Conservation (phyloP, 768 basidiomycete species). For the Mycena olivaceomarginata region DNA sequence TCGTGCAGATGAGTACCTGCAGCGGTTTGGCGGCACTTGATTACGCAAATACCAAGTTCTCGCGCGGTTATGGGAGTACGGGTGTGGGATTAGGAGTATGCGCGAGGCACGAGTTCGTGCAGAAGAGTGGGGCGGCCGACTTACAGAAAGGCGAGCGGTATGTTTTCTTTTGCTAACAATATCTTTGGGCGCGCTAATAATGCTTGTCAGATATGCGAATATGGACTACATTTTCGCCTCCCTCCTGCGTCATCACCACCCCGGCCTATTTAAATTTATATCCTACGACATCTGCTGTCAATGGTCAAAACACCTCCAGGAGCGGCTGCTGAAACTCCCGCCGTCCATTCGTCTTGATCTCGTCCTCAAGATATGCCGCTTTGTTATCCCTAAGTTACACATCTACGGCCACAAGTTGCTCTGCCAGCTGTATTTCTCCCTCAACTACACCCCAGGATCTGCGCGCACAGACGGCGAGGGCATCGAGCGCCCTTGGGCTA, state of each 20-base stretch:
- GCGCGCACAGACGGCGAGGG: no score
- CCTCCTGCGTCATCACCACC: neutral
- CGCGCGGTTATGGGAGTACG: neutral
- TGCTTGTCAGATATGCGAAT: conserved; percentile 48
- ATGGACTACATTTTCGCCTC: conserved; percentile 52
- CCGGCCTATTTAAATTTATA: conserved; percentile 22
- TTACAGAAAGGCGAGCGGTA: conserved; percentile 57
- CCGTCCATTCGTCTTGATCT: neutral
- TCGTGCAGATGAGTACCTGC: no score
- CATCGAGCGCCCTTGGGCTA: no score
- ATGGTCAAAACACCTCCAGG: conserved; percentile 48
- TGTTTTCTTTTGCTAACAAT: no score
- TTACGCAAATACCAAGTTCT: conserved; percentile 1
- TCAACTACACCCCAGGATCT: no score
- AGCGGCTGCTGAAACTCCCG: neutral
- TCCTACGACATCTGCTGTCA: conserved; percentile 59
- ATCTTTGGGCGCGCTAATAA: no score
- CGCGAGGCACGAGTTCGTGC: neutral
- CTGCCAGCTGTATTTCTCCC: neutral
- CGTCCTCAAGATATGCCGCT: neutral
- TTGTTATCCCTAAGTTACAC: conserved; percentile 2
- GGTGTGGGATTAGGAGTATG: neutral
- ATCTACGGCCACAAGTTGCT: neutral
- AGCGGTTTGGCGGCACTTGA: no score
- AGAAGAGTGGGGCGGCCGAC: conserved; percentile 50